A percentile compares a stretch with the other conserved stretches of the same genome.
phyloP scores from a whole-genome alignment of 805 yeast genomes.

The Candida anglica region DNA sequence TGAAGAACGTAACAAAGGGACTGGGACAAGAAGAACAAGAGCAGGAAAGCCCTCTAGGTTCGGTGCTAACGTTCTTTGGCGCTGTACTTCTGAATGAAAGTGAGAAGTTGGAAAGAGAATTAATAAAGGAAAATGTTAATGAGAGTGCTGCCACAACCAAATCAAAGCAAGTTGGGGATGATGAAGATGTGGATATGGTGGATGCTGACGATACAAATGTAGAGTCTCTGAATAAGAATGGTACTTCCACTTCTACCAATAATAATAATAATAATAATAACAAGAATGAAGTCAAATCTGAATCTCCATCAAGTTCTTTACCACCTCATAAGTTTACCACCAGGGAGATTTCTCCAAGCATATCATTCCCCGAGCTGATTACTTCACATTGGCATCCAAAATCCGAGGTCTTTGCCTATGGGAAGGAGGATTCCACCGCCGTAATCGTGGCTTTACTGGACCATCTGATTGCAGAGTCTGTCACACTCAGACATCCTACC shows the following conservation, averaged over 20 bases:
- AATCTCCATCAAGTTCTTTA: no score
- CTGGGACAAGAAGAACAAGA: conserved; percentile 8
- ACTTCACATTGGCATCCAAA: conserved; percentile 57
- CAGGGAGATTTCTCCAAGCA: conserved; percentile 32
- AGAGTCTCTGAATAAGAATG: no score
- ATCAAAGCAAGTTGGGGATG: conserved; percentile 4
- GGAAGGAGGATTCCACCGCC: conserved; percentile 46
- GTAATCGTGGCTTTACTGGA: conserved; percentile 36
- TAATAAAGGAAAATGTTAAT: no score
- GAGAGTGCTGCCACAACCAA: conserved; percentile 1
- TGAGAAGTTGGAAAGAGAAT: conserved; percentile 6
- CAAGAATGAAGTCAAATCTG: no score
- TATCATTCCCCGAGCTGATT: conserved; percentile 40
- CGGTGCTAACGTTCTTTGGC: conserved; percentile 48
- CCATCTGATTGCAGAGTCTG: conserved; percentile 24
- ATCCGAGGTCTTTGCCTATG: conserved; percentile 49
- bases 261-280: no score
- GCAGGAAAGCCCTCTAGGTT: conserved; percentile 10
- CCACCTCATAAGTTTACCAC: conserved; percentile 27
- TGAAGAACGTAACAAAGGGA: no score
- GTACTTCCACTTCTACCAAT: no score
- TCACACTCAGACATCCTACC: conserved; percentile 26
- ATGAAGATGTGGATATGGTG: conserved; percentile 6
- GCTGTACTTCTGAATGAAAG: conserved; percentile 36
- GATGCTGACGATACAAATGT: neutral